These are phyloP conservation scores for Tolypocladium pustulatum DNA, from an alignment of 2,329 filamentous ascomycete genomes.

Conservation along the genomic window DNA sequence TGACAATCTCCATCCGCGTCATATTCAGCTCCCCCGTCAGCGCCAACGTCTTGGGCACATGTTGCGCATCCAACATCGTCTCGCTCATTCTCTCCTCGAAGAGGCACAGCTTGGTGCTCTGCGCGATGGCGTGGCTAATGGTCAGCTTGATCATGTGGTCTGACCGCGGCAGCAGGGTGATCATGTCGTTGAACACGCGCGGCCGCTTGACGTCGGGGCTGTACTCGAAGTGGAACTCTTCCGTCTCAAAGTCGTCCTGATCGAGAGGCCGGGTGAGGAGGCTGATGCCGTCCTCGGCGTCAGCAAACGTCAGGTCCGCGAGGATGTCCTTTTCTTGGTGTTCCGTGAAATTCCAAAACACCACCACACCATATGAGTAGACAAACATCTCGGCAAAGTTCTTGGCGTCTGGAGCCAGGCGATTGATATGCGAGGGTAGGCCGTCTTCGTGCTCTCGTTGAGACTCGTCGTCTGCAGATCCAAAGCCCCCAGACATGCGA, in stretches of 20 bases:
- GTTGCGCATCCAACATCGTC: slow-evolving; percentile 87
- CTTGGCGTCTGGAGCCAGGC: slow-evolving; percentile 60
- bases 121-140: slow-evolving; percentile 93
- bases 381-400: slow-evolving; percentile 92
- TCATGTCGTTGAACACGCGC: slow-evolving; percentile 98
- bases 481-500: slow-evolving; percentile 18
- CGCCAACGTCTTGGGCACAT: slow-evolving; percentile 81
- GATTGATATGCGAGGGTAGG: slow-evolving; percentile 38
- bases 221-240: slow-evolving; percentile 98
- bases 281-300: slow-evolving; percentile 50
- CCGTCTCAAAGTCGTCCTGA: slow-evolving; percentile 89
- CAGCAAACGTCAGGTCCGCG: slow-evolving; percentile 85
- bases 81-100: slow-evolving; percentile 94
- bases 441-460: slow-evolving; percentile 28
- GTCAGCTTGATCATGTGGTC: slow-evolving; percentile 99
- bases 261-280: slow-evolving; percentile 71
- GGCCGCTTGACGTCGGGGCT: slow-evolving; percentile 76
- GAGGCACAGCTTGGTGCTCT: slow-evolving; percentile 91
- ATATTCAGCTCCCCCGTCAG: slow-evolving; percentile 85
- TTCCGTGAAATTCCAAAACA: slow-evolving; percentile 98
- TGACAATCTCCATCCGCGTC: slow-evolving; percentile 84
- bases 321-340: slow-evolving; percentile 93
- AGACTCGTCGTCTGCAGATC: slow-evolving; percentile 16
- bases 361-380: slow-evolving; percentile 92
- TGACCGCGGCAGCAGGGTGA: slow-evolving; percentile 76